phyloP scores from a whole-genome alignment of 1,284 basidiomycete genomes.

The Agaricales sp. region DNA sequence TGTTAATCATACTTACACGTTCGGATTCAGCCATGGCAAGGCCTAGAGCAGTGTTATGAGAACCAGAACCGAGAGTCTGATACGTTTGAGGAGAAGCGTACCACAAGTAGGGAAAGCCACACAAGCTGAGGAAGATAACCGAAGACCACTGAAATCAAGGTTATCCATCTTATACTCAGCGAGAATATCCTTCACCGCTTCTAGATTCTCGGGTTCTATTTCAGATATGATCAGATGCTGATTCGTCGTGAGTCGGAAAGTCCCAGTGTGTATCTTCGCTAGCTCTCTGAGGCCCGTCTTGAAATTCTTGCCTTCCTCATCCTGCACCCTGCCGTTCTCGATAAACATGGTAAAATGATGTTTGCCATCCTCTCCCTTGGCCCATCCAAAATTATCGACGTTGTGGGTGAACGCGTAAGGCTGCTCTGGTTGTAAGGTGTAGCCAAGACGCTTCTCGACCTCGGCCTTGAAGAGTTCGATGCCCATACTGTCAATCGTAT shows the following conservation, averaged over 20 bases:
- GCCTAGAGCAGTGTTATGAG: conserved; percentile 28
- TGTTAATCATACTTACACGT: conserved; percentile 36
- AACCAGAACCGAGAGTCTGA: conserved; percentile 1
- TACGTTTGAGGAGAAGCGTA: conserved; percentile 15
- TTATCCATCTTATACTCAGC: conserved; percentile 90
- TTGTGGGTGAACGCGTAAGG: conserved; percentile 84
- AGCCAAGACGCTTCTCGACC: conserved; percentile 87
- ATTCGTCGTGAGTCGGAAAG: conserved; percentile 89
- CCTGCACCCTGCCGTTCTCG: conserved; percentile 95
- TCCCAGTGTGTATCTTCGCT: conserved; percentile 88
- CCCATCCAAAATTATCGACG: conserved; percentile 93
- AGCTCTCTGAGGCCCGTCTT: conserved; percentile 91
- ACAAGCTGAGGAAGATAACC: conserved; percentile 86
- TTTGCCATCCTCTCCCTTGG: conserved; percentile 77
- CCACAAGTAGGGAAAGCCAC: conserved; percentile 97
- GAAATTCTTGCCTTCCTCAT: conserved; percentile 85
- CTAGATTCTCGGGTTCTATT: conserved; percentile 63
- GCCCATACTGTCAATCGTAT: conserved; percentile 95
- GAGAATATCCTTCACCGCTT: conserved; percentile 72
- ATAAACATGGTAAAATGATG: conserved; percentile 94
- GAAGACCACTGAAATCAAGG: conserved; percentile 69
- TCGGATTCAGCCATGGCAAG: conserved; percentile 96
- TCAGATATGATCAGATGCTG: conserved; percentile 92
- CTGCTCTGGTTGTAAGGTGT: conserved; percentile 62
- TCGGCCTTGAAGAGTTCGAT: conserved; percentile 80